Conservation (phyloP, 805 yeast genomes). For the Ogataea haglerorum region DNA sequence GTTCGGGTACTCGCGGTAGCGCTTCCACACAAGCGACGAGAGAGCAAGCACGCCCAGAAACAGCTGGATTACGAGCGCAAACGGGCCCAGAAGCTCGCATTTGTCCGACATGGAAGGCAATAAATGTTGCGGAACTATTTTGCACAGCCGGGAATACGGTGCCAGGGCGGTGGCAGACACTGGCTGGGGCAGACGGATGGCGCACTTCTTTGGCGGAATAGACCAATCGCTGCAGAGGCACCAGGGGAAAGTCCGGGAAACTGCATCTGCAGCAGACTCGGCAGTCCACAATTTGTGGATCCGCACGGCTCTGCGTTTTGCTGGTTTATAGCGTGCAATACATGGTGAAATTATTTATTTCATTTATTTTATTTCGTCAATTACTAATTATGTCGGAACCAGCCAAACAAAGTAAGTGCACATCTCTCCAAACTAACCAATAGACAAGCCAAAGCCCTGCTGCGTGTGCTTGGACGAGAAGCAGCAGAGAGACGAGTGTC, state of each 20-base stretch:
- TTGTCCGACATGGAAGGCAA: constrained; percentile 19
- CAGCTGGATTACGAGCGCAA: constrained; percentile 75
- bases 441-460: constrained; percentile 84
- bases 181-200: too few relatives aligned
- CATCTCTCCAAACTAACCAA: constrained; percentile 4
- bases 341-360: background rate
- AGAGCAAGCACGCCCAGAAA: constrained; percentile 75
- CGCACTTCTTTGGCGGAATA: too few relatives aligned
- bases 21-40: constrained; percentile 67
- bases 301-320: too few relatives aligned
- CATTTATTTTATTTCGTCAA: background rate
- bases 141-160: background rate
- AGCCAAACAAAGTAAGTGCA: constrained; percentile 23
- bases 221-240: too few relatives aligned
- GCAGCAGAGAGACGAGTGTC: constrained; percentile 77
- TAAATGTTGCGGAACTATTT: background rate
- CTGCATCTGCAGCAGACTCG: too few relatives aligned
- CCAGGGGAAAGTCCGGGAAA: too few relatives aligned
- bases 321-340: too few relatives aligned
- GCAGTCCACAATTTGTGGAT: too few relatives aligned
- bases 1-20: constrained; percentile 73
- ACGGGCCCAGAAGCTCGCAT: constrained; percentile 79
- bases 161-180: background rate
- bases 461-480: constrained; percentile 78
- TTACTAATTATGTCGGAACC: constrained; percentile 21